Conservation (phyloP, 2,329 filamentous ascomycete genomes). For the Fusarium tjaetaba region DNA sequence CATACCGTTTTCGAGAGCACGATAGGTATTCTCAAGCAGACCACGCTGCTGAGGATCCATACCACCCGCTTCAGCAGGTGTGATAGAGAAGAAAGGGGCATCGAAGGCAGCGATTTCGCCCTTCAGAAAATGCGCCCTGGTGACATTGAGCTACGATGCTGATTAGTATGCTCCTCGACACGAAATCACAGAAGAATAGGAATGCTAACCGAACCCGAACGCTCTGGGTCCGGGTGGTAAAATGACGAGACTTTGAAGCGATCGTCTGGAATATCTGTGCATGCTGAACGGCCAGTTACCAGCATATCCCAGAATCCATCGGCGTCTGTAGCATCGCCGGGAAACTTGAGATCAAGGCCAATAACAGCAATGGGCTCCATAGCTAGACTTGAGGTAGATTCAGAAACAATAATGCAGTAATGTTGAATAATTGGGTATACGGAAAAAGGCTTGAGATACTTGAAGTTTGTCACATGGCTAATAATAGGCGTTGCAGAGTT, state of each 20-base stretch:
- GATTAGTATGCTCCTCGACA: neutral
- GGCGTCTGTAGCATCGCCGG: neutral
- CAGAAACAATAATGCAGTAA: neutral
- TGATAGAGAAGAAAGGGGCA: conserved; percentile 52
- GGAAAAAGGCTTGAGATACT: neutral
- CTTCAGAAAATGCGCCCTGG: neutral
- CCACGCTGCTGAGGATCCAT: conserved; percentile 56
- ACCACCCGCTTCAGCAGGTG: conserved; percentile 48
- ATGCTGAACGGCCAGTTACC: neutral
- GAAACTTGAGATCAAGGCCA: conserved; percentile 6
- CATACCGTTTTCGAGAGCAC: conserved; percentile 40
- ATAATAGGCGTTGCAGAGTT: neutral
- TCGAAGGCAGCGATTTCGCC: conserved; percentile 37
- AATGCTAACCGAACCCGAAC: neutral
- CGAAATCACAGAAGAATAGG: fast-evolving
- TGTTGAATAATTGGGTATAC: neutral
- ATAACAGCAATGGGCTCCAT: conserved; percentile 9
- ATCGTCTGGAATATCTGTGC: conserved; percentile 1
- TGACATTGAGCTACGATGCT: neutral
- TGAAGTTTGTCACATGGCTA: neutral
- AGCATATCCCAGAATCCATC: conserved; percentile 11
- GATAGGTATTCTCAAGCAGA: conserved; percentile 43
- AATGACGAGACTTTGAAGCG: conserved; percentile 5
- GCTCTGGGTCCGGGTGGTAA: conserved; percentile 7
- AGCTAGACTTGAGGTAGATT: neutral